Conservation (phyloP, 2,329 filamentous ascomycete genomes). For the Colletotrichum agaves region DNA sequence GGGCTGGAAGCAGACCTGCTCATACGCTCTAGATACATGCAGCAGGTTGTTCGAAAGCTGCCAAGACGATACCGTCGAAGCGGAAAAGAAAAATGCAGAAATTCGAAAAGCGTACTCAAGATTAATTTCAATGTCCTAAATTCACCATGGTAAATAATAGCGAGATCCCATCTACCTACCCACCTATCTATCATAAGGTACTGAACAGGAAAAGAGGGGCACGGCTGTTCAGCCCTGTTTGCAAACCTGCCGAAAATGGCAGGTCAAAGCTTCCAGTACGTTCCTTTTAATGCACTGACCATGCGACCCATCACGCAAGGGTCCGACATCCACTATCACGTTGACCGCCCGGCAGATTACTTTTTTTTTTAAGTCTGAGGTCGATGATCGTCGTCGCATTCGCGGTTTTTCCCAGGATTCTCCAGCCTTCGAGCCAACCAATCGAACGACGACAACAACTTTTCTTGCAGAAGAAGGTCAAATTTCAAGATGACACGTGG, state of each 20-base stretch:
- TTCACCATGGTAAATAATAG: too few relatives aligned
- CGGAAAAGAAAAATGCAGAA: neutral
- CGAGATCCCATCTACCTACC: neutral
- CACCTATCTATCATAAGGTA: neutral
- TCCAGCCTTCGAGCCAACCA: neutral
- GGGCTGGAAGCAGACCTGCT: too few relatives aligned
- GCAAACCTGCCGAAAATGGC: constrained; percentile 16
- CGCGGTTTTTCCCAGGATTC: neutral
- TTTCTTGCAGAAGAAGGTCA: neutral
- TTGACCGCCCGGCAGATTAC: constrained; percentile 47
- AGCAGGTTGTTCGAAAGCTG: neutral
- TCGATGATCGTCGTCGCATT: neutral
- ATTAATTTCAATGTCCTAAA: neutral
- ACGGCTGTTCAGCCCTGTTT: constrained; percentile 11
- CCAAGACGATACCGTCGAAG: neutral
- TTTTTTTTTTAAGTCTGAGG: constrained; percentile 34
- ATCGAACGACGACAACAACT: neutral
- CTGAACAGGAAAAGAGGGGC: constrained; percentile 18
- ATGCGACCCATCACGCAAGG: constrained; percentile 1
- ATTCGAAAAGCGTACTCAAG: neutral
- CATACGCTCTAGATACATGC: neutral
- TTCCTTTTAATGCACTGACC: neutral
- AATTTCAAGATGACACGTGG: constrained; percentile 13
- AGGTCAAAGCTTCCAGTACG: constrained; percentile 26
- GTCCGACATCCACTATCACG: neutral